Percentiles rank a stretch among this genome's conserved stretches.
Evolutionary conservation across 768 basidiomycete genomes (phyloP).

Genomic region (Lactarius hatsudake): DNA sequence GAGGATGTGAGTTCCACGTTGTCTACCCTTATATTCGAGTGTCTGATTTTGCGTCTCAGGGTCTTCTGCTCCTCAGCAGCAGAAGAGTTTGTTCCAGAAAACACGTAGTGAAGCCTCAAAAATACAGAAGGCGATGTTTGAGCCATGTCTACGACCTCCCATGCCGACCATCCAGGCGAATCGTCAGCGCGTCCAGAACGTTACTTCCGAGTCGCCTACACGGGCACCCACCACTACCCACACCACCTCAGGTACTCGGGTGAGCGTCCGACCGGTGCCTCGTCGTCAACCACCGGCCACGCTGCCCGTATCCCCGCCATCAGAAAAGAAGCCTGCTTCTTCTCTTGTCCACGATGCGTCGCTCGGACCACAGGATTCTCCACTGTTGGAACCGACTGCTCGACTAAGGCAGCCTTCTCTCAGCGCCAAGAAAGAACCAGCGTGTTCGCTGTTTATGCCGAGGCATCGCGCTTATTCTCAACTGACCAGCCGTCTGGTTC

Average conservation of each 20-base stretch:
- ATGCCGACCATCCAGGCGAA: conserved; percentile 47
- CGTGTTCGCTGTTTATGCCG: conserved; percentile 65
- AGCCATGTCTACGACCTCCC: conserved; percentile 51
- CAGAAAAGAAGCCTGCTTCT: conserved; percentile 10
- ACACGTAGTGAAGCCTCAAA: conserved; percentile 68
- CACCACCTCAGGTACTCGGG: conserved; percentile 18
- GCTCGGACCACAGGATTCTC: conserved; percentile 17
- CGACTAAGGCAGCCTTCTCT: conserved; percentile 39
- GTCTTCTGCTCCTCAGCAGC: conserved; percentile 40
- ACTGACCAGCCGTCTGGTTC: conserved; percentile 26
- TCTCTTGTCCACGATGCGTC: conserved; percentile 8
- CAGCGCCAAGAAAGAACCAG: conserved; percentile 58
- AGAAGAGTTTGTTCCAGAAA: conserved; percentile 77
- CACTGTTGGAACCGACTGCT: conserved; percentile 28
- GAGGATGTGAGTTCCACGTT: conserved; percentile 46
- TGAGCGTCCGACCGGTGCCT: conserved; percentile 15
- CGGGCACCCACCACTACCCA: conserved; percentile 29
- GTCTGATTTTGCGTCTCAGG: conserved; percentile 35
- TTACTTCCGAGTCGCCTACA: conserved; percentile 31
- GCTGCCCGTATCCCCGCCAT: conserved; percentile 28
- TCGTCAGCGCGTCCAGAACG: conserved; percentile 33
- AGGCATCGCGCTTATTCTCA: conserved; percentile 61
- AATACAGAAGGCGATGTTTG: conserved; percentile 60
- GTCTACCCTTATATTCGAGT: conserved; percentile 12
- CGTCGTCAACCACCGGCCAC: conserved; percentile 12